Evolutionary conservation across 73 alveolate species (phyloP), one percentile per base, ranked within the genome.

Genomic region (Paramecium tetraurelia): DNA sequence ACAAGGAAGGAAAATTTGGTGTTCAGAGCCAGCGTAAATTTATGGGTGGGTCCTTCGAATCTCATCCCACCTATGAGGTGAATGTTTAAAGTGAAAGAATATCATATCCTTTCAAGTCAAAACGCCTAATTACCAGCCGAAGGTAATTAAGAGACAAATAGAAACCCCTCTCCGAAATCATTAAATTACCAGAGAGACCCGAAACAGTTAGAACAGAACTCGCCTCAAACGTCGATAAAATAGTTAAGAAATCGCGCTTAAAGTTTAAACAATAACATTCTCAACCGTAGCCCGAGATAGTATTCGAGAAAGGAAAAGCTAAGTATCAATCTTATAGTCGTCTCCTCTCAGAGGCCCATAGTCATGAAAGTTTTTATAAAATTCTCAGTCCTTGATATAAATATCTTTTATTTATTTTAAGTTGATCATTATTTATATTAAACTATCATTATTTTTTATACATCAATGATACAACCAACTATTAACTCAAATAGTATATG

Each of bases 271-370:
- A 63, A 63, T 63, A 63, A 63, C 84, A 31, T 63, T 63, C 84
- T 63, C 84, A 27, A 27, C 84, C 84, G 24, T 63, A 63, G 84
- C 84, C 84, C 41, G 84, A 63, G 46, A 63, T 63, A 31, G 50
- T 27, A 63, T 63, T 63, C 84, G 84, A 63, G 50, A 63, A 63
- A 63, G 50, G 46, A 63, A 63, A 63, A 63, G 84, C 46, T 33
- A 63, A 63, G 84, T 63, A 63, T 63, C 46, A 63, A 63, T 63
- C 84, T 63, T 63, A 63, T 63, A 63, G 84, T 63, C 84, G 84
- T 27, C 84, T 63, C 46, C 84, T 63, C 27, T 63, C 84, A 33
- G 84, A 63, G 84, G 84, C 84, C 46, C 84, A 63, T 63, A 63
- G 84, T 63, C 84, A 63, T 63, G 84, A 63, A 27, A 63, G 84